phyloP scores from a whole-genome alignment of 2,329 filamentous ascomycete genomes.

The Phyllosticta citriasiana region DNA sequence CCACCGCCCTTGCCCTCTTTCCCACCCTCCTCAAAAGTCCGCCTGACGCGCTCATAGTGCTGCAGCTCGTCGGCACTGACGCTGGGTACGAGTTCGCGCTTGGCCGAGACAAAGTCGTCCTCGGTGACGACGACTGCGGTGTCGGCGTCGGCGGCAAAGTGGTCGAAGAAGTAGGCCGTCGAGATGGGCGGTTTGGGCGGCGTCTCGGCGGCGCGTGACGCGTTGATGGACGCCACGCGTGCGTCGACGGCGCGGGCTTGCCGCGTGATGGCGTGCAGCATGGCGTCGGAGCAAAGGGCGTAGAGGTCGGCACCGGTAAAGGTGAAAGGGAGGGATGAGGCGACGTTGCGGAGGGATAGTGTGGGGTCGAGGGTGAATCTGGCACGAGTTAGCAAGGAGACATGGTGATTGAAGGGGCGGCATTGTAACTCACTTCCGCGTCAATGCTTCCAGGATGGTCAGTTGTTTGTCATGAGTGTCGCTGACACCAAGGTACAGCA shows the following conservation, averaged over 20 bases:
- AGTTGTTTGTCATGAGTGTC: slow-evolving; percentile 96
- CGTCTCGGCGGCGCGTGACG: slow-evolving; percentile 18
- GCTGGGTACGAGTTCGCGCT: slow-evolving; percentile 79
- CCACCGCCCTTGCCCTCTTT: slow-evolving; percentile 35
- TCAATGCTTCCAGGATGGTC: slow-evolving; percentile 87
- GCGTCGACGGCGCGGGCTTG: slow-evolving; percentile 75
- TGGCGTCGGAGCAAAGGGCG: slow-evolving; percentile 91
- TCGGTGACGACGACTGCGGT: slow-evolving; percentile 81
- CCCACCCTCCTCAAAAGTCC: slow-evolving; percentile 63
- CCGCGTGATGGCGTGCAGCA: slow-evolving; percentile 96
- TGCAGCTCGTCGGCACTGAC: slow-evolving; percentile 85
- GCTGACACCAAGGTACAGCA: slow-evolving; percentile 92
- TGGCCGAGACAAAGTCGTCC: slow-evolving; percentile 73
- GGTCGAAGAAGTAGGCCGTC: slow-evolving; percentile 93
- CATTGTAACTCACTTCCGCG: slow-evolving; percentile 64
- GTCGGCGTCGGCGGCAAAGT: slow-evolving; percentile 73
- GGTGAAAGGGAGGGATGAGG: slow-evolving; percentile 75
- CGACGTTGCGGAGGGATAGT: slow-evolving; percentile 65
- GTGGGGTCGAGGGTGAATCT: slow-evolving; percentile 78
- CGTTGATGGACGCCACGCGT: slow-evolving; percentile 65
- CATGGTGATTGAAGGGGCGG: not conserved
- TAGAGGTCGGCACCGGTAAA: slow-evolving; percentile 98
- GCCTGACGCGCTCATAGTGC: slow-evolving; percentile 80
- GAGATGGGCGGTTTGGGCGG: slow-evolving; percentile 45
- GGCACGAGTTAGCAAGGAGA: slow-evolving; percentile 5